Evolutionary conservation across 1,139 yeast genomes (phyloP), one percentile per base, ranked within the genome.

Genomic region (Taphrina populina): DNA sequence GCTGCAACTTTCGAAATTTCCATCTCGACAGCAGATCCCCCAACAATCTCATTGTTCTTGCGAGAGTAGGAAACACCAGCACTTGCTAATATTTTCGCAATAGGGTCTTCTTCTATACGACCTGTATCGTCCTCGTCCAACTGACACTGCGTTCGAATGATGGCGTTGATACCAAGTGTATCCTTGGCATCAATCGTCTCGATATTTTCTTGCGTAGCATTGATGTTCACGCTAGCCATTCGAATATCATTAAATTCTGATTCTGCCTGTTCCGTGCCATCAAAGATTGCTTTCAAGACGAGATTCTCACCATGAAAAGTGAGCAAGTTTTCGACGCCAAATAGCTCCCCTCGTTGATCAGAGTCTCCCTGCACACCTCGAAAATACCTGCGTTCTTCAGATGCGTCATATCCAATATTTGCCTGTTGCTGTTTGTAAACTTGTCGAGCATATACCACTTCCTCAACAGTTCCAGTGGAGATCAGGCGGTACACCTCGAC

Each of bases 381-480:
- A 40, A 60, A 60, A 44, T 59, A 59, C 7, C 62, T 39, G 21
- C 62, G 40, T 37, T 60, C 60, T 4, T 37, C 40, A 8, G 60
- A 47, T 5, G 61, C 61, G 3, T 53, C 56, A 44, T 60, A 60
- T 10, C 57, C 62, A 17, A 59, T 58, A 35, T 58, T 59, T n/a
- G 62, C 62, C 27, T 59, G 60, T 41, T 60, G 62, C 49, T 60
- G 62, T 34, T 60, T 60, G 45, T 60, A 60, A 11, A 60, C 52
- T 47, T 60, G 62, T 4, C 62, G 55, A 2, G 62, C 62, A 29
- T 60, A 60, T 2, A 60, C 57, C 17, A 55, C 85, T 64, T 85
- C 98, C 68, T 92, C 98, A 62, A 92, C 88, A 10, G 98, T 95
- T 70, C 88, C 84, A 66, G 90, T 96, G 5, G 97, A 90, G 30